phyloP scores from a whole-genome alignment of 1,284 basidiomycete genomes.

The Trichosporon faecale region DNA sequence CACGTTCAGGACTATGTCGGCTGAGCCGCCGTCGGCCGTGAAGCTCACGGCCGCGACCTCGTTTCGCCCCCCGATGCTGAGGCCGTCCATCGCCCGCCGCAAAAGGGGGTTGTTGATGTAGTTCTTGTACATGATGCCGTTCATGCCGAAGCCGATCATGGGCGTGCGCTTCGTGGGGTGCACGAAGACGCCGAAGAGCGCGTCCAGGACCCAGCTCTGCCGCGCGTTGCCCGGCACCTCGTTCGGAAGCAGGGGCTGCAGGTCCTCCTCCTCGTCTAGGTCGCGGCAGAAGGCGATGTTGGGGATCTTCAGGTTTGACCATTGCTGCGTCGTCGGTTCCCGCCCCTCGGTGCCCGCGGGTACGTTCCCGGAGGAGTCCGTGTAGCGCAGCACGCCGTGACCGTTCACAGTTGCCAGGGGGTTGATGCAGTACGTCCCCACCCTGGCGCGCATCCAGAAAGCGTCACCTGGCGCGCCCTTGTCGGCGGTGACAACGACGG shows the following conservation, averaged over 20 bases:
- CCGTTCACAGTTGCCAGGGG: neutral
- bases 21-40: neutral
- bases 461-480: conserved; percentile 31
- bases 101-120: conserved; percentile 42
- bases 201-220: conserved; percentile 30
- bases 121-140: conserved; percentile 36
- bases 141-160: conserved; percentile 27
- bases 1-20: conserved; percentile 41
- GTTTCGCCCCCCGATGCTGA: conserved; percentile 24
- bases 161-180: conserved; percentile 22
- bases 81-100: conserved; percentile 27
- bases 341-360: neutral
- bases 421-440: conserved; percentile 23
- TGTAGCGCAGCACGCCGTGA: conserved; percentile 16
- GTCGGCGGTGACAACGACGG: conserved; percentile 37
- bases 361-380: neutral
- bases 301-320: conserved; percentile 8
- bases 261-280: conserved; percentile 28
- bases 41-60: conserved; percentile 19
- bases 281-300: conserved; percentile 21
- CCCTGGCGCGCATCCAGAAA: conserved; percentile 41
- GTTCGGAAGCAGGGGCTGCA: conserved; percentile 31
- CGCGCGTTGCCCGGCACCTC: conserved; percentile 25
- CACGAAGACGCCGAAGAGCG: conserved; percentile 27
- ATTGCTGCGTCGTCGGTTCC: neutral